phyloP scores from a whole-genome alignment of 495 filamentous ascomycete species.

The Hypomontagnella submonticulosa region DNA sequence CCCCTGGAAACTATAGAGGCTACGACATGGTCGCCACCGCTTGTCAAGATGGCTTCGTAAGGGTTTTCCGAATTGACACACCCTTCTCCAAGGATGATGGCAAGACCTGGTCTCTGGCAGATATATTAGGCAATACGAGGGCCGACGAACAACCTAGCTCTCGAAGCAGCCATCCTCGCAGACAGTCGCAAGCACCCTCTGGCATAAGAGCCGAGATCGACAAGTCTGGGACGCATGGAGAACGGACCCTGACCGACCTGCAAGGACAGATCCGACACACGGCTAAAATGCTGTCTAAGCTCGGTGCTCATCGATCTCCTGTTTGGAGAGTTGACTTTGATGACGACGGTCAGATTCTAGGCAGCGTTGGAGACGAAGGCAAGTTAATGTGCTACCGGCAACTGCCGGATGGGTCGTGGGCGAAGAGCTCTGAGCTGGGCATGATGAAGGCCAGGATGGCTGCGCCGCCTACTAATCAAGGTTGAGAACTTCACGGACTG shows the following conservation, averaged over 20 bases:
- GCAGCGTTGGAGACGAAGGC: constrained; percentile 69
- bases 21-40: constrained; percentile 92
- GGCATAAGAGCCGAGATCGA: constrained; percentile 71
- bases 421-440: constrained; percentile 63
- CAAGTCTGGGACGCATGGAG: constrained; percentile 54
- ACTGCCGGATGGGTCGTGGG: constrained; percentile 64
- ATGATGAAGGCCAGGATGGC: constrained; percentile 64
- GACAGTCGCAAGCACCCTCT: constrained; percentile 52
- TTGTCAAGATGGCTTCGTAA: constrained; percentile 87
- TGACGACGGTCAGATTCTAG: constrained; percentile 69
- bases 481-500: constrained; percentile 3
- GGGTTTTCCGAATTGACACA: constrained; percentile 84
- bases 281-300: constrained; percentile 61
- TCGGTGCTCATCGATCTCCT: constrained; percentile 64
- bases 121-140: constrained; percentile 40
- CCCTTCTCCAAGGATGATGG: constrained; percentile 52
- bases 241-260: constrained; percentile 48
- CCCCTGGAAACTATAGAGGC: constrained; percentile 84
- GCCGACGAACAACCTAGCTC: constrained; percentile 36
- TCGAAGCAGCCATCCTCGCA: constrained; percentile 29
- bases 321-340: constrained; percentile 72
- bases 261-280: constrained; percentile 60
- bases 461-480: constrained; percentile 37
- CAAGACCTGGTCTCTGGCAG: constrained; percentile 47
- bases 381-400: constrained; percentile 67